Percentiles rank a stretch among this genome's conserved stretches.
Evolutionary conservation across 345 rosid genomes (phyloP).

Genomic region (Rhizophora apiculata): DNA sequence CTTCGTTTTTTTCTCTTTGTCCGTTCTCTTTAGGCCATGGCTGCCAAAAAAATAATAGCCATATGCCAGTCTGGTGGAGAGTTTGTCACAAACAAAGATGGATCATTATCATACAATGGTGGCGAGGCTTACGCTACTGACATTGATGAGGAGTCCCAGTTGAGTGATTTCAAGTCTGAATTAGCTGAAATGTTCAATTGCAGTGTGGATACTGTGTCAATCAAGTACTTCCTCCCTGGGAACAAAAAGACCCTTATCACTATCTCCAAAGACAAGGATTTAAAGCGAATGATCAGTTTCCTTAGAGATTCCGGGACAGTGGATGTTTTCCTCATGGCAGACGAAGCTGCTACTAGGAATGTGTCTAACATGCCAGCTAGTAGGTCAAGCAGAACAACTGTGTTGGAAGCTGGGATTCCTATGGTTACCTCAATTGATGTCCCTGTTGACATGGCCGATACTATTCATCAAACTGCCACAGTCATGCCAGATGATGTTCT

Average conservation of each 20-base stretch:
- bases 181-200: slow-evolving; percentile 71
- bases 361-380: slow-evolving; percentile 64
- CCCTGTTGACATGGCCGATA: slow-evolving; percentile 26
- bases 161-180: slow-evolving; percentile 68
- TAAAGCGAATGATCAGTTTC: slow-evolving; percentile 74
- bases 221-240: slow-evolving; percentile 87
- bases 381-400: slow-evolving; percentile 73
- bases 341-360: slow-evolving; percentile 53
- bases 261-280: slow-evolving; percentile 82
- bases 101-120: slow-evolving; percentile 64
- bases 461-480: slow-evolving; percentile 19
- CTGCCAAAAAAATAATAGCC: slow-evolving; percentile 75
- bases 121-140: slow-evolving; percentile 87
- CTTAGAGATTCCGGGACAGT: slow-evolving; percentile 59
- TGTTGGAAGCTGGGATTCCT: slow-evolving; percentile 54
- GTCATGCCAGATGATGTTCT: slow-evolving; percentile 42
- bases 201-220: slow-evolving; percentile 45
- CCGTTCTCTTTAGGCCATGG: slow-evolving; percentile 32
- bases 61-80: slow-evolving; percentile 94
- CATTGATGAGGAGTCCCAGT: slow-evolving; percentile 53
- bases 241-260: slow-evolving; percentile 86
- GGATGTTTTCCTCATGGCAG: slow-evolving; percentile 60
- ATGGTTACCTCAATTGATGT: slow-evolving; percentile 37
- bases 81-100: slow-evolving; percentile 61
- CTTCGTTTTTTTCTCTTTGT: too few species aligned